phyloP scores from a whole-genome alignment of 345 rosid genomes.

The Acer yangbiense region DNA sequence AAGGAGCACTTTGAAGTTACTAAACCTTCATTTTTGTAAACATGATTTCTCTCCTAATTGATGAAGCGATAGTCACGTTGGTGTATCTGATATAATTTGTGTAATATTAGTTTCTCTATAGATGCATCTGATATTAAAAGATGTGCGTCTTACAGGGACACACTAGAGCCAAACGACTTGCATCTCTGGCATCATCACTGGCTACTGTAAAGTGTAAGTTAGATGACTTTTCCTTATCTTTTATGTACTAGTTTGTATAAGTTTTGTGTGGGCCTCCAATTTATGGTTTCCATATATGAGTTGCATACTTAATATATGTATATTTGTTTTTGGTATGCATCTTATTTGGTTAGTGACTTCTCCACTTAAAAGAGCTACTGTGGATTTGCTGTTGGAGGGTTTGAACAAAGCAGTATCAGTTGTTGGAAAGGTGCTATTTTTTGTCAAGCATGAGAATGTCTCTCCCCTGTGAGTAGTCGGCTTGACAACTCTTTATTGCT shows the following conservation, averaged over 20 bases:
- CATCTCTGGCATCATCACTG: constrained; percentile 45
- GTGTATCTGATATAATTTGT: background rate
- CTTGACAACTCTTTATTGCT: constrained; percentile 9
- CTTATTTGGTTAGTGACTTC: constrained; percentile 41
- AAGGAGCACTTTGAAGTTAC: background rate
- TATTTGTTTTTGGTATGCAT: constrained; percentile 14
- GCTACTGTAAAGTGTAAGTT: constrained; percentile 49
- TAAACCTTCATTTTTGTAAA: background rate
- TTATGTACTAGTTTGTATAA: background rate
- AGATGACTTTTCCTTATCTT: constrained; percentile 11
- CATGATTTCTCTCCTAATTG: background rate
- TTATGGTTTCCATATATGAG: background rate
- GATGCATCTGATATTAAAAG: constrained; percentile 17
- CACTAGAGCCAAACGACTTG: constrained; percentile 49
- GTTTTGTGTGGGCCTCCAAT: background rate
- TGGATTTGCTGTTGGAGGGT: constrained; percentile 59
- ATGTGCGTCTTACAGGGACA: constrained; percentile 43
- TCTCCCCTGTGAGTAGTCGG: constrained; percentile 61
- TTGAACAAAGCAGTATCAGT: constrained; percentile 61
- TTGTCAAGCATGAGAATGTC: constrained; percentile 58
- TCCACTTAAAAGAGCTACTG: constrained; percentile 38
- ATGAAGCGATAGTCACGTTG: background rate
- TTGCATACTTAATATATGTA: constrained; percentile 5
- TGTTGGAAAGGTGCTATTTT: constrained; percentile 61
- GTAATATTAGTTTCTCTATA: constrained; percentile 7